Conservation (phyloP, 345 rosid species). For the Aethionema arabicum region DNA sequence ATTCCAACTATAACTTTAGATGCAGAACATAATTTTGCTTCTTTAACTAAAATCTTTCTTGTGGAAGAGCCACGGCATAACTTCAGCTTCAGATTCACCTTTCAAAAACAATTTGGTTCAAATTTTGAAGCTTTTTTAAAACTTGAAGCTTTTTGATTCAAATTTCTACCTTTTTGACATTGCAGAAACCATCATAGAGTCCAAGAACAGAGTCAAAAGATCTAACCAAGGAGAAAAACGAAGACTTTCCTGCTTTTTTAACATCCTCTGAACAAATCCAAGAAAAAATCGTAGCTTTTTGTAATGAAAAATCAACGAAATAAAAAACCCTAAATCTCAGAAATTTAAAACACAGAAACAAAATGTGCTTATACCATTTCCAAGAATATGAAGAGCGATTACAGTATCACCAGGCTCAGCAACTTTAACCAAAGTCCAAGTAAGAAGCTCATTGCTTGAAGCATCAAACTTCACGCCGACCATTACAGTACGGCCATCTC, state of each 20-base stretch:
- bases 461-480: constrained; percentile 82
- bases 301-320: constrained; percentile 9
- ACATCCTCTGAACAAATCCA: constrained; percentile 42
- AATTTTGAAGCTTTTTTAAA: constrained; percentile 1
- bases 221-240: constrained; percentile 65
- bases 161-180: constrained; percentile 70
- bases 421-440: constrained; percentile 85
- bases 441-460: constrained; percentile 66
- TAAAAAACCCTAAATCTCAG: background rate
- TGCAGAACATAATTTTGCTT: constrained; percentile 62
- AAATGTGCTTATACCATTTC: constrained; percentile 45
- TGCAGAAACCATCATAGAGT: constrained; percentile 92
- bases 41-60: constrained; percentile 62
- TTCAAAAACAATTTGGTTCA: constrained; percentile 18
- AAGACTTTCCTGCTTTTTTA: constrained; percentile 55
- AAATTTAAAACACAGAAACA: background rate
- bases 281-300: background rate
- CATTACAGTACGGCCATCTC: constrained; percentile 49
- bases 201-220: constrained; percentile 75
- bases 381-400: constrained; percentile 81
- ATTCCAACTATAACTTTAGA: constrained; percentile 68
- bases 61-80: constrained; percentile 67
- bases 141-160: background rate
- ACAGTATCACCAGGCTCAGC: constrained; percentile 84
- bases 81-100: constrained; percentile 92